Base-by-base conservation (phyloP, 305 asterid species). In the Fraxinus greggii region DNA sequence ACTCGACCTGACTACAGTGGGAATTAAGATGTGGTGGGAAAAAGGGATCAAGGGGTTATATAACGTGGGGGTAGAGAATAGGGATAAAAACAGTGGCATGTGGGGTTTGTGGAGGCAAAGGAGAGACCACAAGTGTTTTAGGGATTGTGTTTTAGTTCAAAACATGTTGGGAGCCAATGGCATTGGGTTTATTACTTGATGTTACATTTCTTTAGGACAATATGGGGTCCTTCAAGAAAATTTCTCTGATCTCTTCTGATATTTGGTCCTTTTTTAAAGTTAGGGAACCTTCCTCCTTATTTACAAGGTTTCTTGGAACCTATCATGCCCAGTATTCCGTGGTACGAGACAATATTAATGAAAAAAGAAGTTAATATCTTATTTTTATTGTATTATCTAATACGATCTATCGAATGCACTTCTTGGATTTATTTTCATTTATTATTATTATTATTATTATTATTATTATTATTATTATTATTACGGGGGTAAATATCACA, bases 101-200 rank as follows among this genome's bases (percentile, higher is more conserved):
- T 87, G 92, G 92, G 83, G 80, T 83, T 83, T 81, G 89, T 77
- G 80, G 86, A 84, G 88, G 86, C 72, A 82, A 75, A 59, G 84
- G 78, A 73, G 86, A 81, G 87, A 77, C 80, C 84, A 56, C 17
- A 35, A 78, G 76, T 79, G 82, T 69, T 84, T 59, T 81, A 10
- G 81, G 79, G 81, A 79, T 13, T 51, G 87, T 78, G 89, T 72
- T 77, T 23, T 76, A 24, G 82, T 17, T 21, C 75, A 81, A 70
- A 79, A 78, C 82, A 86, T 86, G 83, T 67, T 72, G 84, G 87
- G 88, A 84, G 78, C 87, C 86, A 80, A 67, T 63, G 51, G 84
- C 84, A 33, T 81, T 72, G 86, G 77, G n/a, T 73, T 69, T 75
- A 76, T 73, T 75, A 80, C 32, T 42, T 65, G 0, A 42, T 87